phyloP scores from a whole-genome alignment of 139 green algal genomes.

The Volvox africanus region DNA sequence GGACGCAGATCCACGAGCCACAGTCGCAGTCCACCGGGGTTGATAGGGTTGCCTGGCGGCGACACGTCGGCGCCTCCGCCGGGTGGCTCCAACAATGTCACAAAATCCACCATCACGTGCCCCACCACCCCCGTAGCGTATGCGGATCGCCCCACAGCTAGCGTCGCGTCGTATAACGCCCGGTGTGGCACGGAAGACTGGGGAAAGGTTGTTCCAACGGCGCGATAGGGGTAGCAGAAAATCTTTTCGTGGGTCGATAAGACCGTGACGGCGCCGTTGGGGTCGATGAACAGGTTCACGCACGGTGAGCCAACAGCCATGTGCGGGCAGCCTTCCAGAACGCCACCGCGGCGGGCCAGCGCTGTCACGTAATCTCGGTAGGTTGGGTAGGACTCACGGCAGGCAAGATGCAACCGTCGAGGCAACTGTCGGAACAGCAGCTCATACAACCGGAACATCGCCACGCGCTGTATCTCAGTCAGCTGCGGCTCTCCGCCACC shows the following conservation, averaged over 20 bases:
- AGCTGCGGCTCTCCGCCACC: conserved; percentile 21
- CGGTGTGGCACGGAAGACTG: conserved; percentile 71
- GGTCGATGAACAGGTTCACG: conserved; percentile 76
- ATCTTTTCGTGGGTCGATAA: conserved; percentile 78
- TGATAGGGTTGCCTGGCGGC: background rate
- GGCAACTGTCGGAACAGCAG: conserved; percentile 60
- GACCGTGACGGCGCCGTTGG: conserved; percentile 60
- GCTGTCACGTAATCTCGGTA: conserved; percentile 59
- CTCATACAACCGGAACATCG: conserved; percentile 54
- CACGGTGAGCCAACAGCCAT: conserved; percentile 68
- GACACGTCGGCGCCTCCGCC: background rate
- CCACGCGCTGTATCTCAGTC: conserved; percentile 52
- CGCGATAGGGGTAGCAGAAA: conserved; percentile 70
- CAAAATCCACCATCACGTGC: conserved; percentile 73
- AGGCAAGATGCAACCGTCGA: conserved; percentile 38
- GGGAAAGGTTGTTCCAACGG: conserved; percentile 73
- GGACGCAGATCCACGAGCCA: conserved; percentile 67
- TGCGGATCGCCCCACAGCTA: conserved; percentile 53
- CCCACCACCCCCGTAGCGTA: conserved; percentile 65
- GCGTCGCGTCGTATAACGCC: conserved; percentile 65
- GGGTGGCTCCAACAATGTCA: conserved; percentile 59
- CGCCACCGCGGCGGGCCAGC: conserved; percentile 58
- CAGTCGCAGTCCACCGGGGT: conserved; percentile 5
- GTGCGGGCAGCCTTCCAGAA: conserved; percentile 71
- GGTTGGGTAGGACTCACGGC: conserved; percentile 56